A percentile compares a stretch with the other conserved stretches of the same genome.
Evolutionary conservation across 768 basidiomycete species (phyloP).

Genomic region (Kwoniella sp.): DNA sequence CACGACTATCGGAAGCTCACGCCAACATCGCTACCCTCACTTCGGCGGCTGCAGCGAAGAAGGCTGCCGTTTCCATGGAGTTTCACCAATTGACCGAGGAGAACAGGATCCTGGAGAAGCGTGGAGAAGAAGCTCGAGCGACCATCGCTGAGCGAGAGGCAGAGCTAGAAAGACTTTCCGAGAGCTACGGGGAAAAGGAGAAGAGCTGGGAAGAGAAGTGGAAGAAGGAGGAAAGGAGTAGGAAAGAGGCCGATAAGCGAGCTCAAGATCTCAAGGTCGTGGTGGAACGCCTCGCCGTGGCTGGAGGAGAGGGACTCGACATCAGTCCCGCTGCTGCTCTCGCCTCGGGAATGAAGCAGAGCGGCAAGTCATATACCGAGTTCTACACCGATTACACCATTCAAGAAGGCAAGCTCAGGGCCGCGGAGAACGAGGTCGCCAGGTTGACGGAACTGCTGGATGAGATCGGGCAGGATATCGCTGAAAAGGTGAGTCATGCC

Average conservation of each 20-base stretch:
- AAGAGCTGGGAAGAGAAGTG: conserved; percentile 64
- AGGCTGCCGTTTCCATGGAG: conserved; percentile 74
- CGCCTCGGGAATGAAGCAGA: conserved; percentile 72
- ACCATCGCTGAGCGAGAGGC: conserved; percentile 76
- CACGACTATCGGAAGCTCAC: conserved; percentile 72
- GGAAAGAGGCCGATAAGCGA: conserved; percentile 67
- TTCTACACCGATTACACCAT: conserved; percentile 86
- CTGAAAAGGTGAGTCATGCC: conserved; percentile 68
- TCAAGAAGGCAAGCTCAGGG: conserved; percentile 73
- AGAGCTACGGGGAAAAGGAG: conserved; percentile 66
- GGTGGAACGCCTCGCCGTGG: conserved; percentile 42
- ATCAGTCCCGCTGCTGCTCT: conserved; percentile 84
- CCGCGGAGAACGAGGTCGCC: conserved; percentile 74
- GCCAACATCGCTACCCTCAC: conserved; percentile 69
- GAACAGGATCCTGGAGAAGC: conserved; percentile 77
- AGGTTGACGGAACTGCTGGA: conserved; percentile 77
- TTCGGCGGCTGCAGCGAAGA: conserved; percentile 75
- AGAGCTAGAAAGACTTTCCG: conserved; percentile 72
- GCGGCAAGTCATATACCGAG: conserved; percentile 80
- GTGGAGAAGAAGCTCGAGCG: conserved; percentile 76
- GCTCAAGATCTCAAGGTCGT: conserved; percentile 65
- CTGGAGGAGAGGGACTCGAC: conserved; percentile 57
- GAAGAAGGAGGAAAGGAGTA: conserved; percentile 64
- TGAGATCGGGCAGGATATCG: conserved; percentile 78
- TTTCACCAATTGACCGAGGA: conserved; percentile 68